Base-by-base conservation (phyloP, 805 yeast species). In the Starmerella ratchasimensis region DNA sequence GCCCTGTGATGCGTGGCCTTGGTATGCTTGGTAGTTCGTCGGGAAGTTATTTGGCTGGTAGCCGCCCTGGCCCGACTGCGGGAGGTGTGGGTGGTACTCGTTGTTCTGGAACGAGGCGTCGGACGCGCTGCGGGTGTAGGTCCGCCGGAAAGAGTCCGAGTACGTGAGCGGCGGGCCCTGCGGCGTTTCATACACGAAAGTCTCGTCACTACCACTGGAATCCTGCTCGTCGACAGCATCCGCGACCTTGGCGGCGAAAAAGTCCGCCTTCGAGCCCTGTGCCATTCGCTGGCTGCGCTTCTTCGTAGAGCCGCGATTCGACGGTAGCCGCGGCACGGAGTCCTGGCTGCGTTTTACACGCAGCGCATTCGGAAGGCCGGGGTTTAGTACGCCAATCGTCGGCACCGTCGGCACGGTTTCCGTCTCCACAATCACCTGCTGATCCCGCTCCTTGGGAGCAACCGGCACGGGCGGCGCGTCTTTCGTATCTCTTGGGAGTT, bases 231-330 rank as follows among this genome's bases (percentile, higher is more conserved):
- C 93, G 3, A 88, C 93, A 1, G 97, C 97, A 39, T 83, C 77
- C 7, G 95, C 97, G 43, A 90, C 65, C 49, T 79, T 80, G 0
- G 97, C 96, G 8, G 96, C 97, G 58, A 90, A 90, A 43, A 83
- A 73, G 53, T 86, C 97, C 0, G 95, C 90, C 52, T 84, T 71
- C 6, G 93, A 74, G 3, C 82, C 70, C 5, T 60, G 52, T 5
- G 54, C 56, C 20, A 49, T 49, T 34, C 55, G 40, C 27, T 47
- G 39, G 30, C 42, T 43, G 38, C 56, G 59, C 45, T 67, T 71
- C 43, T 71, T 73, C 36, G 69, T 46, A 10, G 51, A 42, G 26
- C 46, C 43, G 14, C 41, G 43, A 18, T 44, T 38, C 6, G 44
- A 31, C 19, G 38, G 33, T 7, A 31, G 30, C 11, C 47, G 42